phyloP scores from a whole-genome alignment of 2,329 filamentous ascomycete genomes.

The Beauveria caledonica region DNA sequence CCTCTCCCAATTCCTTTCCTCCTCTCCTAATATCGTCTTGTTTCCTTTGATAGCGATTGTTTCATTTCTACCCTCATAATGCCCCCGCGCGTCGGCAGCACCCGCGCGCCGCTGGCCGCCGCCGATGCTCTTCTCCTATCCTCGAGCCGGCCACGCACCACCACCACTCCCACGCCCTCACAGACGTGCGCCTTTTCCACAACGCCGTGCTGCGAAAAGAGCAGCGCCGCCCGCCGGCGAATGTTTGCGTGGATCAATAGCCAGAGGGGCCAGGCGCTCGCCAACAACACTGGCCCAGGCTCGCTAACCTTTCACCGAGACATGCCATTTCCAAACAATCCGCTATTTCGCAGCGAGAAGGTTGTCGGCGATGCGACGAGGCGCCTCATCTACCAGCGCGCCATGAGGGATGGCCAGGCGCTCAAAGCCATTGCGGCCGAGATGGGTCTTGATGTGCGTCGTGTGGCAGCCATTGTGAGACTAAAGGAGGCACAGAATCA shows the following conservation, averaged over 20 bases:
- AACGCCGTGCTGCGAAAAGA: slow-evolving; percentile 30
- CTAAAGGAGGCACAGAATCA: slow-evolving; percentile 80
- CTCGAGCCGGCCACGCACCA: slow-evolving; percentile 12
- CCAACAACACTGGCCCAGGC: slow-evolving; percentile 21
- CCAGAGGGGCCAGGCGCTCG: slow-evolving; percentile 18
- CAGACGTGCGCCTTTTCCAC: slow-evolving; percentile 30
- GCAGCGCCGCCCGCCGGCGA: slow-evolving; percentile 26
- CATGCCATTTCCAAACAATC: slow-evolving; percentile 68
- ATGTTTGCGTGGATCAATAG: slow-evolving; percentile 33
- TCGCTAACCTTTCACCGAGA: slow-evolving; percentile 32
- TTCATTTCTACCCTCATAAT: slow-evolving; percentile 16
- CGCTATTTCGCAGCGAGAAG: slow-evolving; percentile 57
- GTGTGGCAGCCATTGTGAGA: slow-evolving; percentile 77
- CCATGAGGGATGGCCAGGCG: slow-evolving; percentile 57
- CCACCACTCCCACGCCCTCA: slow-evolving; percentile 10
- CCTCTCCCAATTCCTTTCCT: not conserved
- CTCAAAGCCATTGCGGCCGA: slow-evolving; percentile 71
- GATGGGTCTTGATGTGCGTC: slow-evolving; percentile 69
- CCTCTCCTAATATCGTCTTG: not conserved
- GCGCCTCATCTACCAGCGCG: slow-evolving; percentile 63
- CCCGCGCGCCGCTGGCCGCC: slow-evolving; percentile 22
- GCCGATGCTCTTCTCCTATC: slow-evolving; percentile 24
- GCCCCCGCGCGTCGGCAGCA: slow-evolving; percentile 16
- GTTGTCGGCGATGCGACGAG: slow-evolving; percentile 68
- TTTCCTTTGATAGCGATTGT: not conserved